Evolutionary conservation across 441 rosid species (phyloP).

Genomic region (Pelargonium fulgidum): DNA sequence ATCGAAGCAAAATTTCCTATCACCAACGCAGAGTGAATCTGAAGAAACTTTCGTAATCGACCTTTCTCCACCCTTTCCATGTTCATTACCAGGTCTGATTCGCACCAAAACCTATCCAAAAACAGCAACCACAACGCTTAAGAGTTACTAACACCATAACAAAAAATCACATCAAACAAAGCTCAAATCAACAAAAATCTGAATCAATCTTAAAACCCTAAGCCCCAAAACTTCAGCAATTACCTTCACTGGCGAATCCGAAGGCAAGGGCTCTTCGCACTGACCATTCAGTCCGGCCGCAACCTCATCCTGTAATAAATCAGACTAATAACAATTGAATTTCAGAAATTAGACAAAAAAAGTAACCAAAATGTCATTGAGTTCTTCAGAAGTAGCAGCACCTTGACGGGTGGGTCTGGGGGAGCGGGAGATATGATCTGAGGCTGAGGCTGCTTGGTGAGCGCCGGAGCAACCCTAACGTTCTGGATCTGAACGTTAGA

Average conservation of each 20-base stretch:
- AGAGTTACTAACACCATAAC: not conserved
- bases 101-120: constrained; percentile 64
- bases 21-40: constrained; percentile 51
- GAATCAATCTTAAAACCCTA: not conserved
- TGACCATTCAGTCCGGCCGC: constrained; percentile 24
- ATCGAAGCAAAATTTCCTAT: constrained; percentile 63
- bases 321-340: not conserved
- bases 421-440: constrained; percentile 22
- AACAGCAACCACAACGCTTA: constrained; percentile 7
- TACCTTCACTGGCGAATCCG: constrained; percentile 75
- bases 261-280: constrained; percentile 23
- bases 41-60: constrained; percentile 49
- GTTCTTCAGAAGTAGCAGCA: not conserved
- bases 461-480: constrained; percentile 20
- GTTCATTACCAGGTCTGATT: constrained; percentile 49
- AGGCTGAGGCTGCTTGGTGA: constrained; percentile 20
- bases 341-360: not conserved
- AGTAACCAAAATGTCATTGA: not conserved
- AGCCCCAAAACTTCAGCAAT: not conserved
- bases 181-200: not conserved
- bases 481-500: constrained; percentile 40
- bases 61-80: constrained; percentile 36
- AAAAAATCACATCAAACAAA: constrained; percentile 8
- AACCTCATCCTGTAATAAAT: constrained; percentile 29
- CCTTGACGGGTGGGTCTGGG: constrained; percentile 28